phyloP scores from a whole-genome alignment of 148 eudicot genomes.

The Rhododendron griersonianum region DNA sequence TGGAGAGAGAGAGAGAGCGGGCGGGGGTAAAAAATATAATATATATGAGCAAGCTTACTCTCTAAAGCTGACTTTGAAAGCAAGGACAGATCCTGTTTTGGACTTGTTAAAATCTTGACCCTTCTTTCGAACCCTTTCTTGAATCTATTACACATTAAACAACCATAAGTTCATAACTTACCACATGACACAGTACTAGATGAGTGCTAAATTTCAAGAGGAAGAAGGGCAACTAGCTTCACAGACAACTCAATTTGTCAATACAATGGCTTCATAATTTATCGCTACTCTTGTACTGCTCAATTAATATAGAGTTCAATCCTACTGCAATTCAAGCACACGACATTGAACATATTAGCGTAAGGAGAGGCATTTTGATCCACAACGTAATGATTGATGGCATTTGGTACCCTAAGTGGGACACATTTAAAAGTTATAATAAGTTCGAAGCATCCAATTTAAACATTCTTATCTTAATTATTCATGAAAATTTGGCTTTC shows the following conservation, averaged over 20 bases:
- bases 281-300: conserved; percentile 1
- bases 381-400: not conserved
- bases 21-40: no score
- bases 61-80: conserved; percentile 94
- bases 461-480: no score
- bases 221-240: not conserved
- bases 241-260: not conserved
- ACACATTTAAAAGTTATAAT: not conserved
- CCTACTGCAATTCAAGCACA: not conserved
- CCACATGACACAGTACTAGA: not conserved
- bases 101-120: conserved; percentile 71
- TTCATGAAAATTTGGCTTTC: not conserved
- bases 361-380: not conserved
- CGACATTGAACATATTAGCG: not conserved
- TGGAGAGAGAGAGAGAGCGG: not conserved
- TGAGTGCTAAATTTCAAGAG: not conserved
- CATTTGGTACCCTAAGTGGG: not conserved
- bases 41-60: conserved; percentile 53
- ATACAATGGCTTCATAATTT: not conserved
- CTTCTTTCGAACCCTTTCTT: conserved; percentile 81
- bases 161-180: conserved; percentile 16
- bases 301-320: not conserved
- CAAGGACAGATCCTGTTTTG: conserved; percentile 81
- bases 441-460: not conserved
- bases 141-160: conserved; percentile 46